Evolutionary conservation across 2,329 filamentous ascomycete species (phyloP).

Genomic region (Aspergillus puulaauensis): DNA sequence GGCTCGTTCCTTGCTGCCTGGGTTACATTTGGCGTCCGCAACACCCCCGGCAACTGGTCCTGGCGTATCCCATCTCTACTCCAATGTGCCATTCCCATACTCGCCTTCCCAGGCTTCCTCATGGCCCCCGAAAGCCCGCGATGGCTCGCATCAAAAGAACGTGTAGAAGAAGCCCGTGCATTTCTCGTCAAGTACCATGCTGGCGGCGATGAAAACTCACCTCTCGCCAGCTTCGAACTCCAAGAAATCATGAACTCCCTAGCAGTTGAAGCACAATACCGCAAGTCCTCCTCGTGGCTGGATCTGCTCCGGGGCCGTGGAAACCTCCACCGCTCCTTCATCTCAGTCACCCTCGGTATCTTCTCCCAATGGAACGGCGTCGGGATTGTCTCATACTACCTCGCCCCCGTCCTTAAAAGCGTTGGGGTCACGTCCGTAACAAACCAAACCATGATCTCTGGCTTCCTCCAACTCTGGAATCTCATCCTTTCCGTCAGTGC

Average conservation of each 20-base stretch:
- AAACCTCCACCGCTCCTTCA: background rate
- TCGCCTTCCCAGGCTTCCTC: slow-evolving; percentile 59
- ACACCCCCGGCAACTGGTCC: background rate
- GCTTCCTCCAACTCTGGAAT: background rate
- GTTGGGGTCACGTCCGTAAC: background rate
- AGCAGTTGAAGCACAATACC: background rate
- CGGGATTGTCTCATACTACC: background rate
- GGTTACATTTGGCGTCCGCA: background rate
- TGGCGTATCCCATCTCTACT: slow-evolving; percentile 4
- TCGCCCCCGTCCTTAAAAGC: background rate
- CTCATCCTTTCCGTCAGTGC: background rate
- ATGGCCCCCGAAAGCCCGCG: slow-evolving; percentile 63
- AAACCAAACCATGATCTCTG: background rate
- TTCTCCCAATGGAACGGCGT: background rate
- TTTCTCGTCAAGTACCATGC: slow-evolving; percentile 47
- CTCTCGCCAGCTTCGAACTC: background rate
- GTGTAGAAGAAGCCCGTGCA: slow-evolving; percentile 60
- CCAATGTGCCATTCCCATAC: slow-evolving; percentile 51
- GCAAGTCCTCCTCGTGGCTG: background rate
- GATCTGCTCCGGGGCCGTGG: background rate
- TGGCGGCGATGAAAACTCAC: background rate
- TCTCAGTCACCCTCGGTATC: background rate
- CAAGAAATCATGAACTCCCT: background rate
- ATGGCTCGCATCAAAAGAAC: slow-evolving; percentile 64
- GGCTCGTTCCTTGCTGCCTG: background rate